Evolutionary conservation across 805 yeast genomes (phyloP), one percentile per base, ranked within the genome.

Genomic region (Clavispora asparagi): DNA sequence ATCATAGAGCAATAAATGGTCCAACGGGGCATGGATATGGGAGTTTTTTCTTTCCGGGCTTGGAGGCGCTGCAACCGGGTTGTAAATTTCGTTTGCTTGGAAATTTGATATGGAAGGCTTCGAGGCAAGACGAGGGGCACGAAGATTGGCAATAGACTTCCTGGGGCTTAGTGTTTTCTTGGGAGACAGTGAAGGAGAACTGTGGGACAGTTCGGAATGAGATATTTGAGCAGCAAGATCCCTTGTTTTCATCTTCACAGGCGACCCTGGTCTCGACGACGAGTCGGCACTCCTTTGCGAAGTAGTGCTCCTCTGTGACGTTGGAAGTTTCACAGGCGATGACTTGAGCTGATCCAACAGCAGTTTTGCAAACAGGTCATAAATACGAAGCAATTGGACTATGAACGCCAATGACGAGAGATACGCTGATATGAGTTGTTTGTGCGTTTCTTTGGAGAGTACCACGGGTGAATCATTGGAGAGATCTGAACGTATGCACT

Each of bases 361-460:
- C 13, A 50, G 49, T 43, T 58, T 62, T 12, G 60, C 35, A 43
- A 58, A 57, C 45, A 60, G 65, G 25, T 75, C 77, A 60, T 76
- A 83, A 10, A 85, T 76, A 41, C 91, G 64, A 10, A 78, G 79
- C n/a, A 82, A 78, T 62, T 85, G 91, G 13, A 83, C 79, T 46
- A 77, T 73, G 44, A 79, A 74, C 13, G 87, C 86, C 41, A 84
- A 55, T 40, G 65, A 72, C 17, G 64, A 67, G 28, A 83, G 64
- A 57, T 79, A 85, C 9, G 60, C 61, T 25, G 65, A 48, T 13
- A 84, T 76, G 27, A 83, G 76, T 13, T 49, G 40, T 0, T 74
- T 53, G 41, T 58, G 67, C 40, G 81, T 62, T 40, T 71, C 77
- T 29, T 61, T 55, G 1, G 58, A 43, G 7, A 61, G 49, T 7